phyloP scores from a whole-genome alignment of 495 filamentous ascomycete species.

The Stereocaulon alpinum region DNA sequence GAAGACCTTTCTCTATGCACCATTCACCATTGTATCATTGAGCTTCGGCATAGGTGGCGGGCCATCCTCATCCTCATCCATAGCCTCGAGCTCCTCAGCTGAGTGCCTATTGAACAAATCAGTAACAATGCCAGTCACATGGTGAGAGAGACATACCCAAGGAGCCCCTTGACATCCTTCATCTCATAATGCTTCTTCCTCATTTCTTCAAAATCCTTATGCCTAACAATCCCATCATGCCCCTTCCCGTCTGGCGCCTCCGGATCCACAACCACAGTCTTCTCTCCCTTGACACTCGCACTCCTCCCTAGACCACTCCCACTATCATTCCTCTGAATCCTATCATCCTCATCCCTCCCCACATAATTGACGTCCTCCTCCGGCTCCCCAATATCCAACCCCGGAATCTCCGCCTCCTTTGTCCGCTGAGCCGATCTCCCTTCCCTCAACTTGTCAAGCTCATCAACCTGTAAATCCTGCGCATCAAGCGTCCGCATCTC shows the following conservation, averaged over 20 bases:
- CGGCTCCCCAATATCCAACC: slow-evolving; percentile 86
- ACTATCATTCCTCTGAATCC: slow-evolving; percentile 26
- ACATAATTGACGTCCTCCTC: slow-evolving; percentile 51
- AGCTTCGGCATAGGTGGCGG: slow-evolving; percentile 19
- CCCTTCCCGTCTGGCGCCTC: slow-evolving; percentile 51
- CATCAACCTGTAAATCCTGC: slow-evolving; percentile 51
- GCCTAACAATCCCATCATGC: slow-evolving; percentile 78
- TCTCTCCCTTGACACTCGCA: slow-evolving; percentile 45
- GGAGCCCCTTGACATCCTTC: slow-evolving; percentile 81
- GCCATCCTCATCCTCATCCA: slow-evolving; percentile 41
- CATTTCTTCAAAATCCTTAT: slow-evolving; percentile 78
- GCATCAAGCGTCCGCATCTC: slow-evolving; percentile 50
- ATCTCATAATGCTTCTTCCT: slow-evolving; percentile 97
- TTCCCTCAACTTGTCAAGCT: slow-evolving; percentile 54
- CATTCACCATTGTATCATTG: slow-evolving; percentile 11
- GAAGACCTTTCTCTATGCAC: background rate
- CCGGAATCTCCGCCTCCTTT: slow-evolving; percentile 74
- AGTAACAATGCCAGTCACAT: background rate
- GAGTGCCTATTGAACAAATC: slow-evolving; percentile 9
- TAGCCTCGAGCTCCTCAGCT: slow-evolving; percentile 38
- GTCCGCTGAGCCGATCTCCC: slow-evolving; percentile 28
- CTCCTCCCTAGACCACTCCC: slow-evolving; percentile 35
- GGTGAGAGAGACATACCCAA: slow-evolving; percentile 51
- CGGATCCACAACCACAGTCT: slow-evolving; percentile 63
- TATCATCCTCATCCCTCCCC: slow-evolving; percentile 10